Conservation (phyloP, 2,329 filamentous ascomycete species). For the Myriosclerotinia curreyana region DNA sequence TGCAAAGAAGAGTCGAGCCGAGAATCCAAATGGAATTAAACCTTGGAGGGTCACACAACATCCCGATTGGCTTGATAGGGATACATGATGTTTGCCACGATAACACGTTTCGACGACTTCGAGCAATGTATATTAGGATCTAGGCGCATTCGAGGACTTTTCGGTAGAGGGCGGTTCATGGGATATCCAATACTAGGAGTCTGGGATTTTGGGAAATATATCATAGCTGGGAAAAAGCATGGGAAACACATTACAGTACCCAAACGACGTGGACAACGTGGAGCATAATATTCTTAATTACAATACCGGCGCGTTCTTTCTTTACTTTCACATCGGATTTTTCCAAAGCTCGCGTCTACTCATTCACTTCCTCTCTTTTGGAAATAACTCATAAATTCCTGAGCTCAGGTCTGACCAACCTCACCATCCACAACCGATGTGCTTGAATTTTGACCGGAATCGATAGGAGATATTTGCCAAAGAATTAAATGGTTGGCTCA, state of each 20-base stretch:
- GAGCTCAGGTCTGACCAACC: not conserved
- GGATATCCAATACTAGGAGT: slow-evolving; percentile 1
- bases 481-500: not conserved
- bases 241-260: not conserved
- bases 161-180: not conserved
- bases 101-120: too few relatives aligned
- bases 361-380: not conserved
- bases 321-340: too few relatives aligned
- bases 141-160: not conserved
- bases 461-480: not conserved
- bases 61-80: slow-evolving; percentile 52
- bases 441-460: not conserved
- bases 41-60: slow-evolving; percentile 58
- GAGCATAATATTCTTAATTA: not conserved
- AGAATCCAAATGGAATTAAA: slow-evolving; percentile 55
- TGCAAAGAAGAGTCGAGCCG: slow-evolving; percentile 51
- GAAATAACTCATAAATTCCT: slow-evolving; percentile 1
- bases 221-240: not conserved
- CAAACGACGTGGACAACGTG: not conserved
- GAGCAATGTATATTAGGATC: not conserved
- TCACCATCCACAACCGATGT: not conserved
- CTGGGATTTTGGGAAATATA: not conserved
- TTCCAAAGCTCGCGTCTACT: too few relatives aligned
- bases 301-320: not conserved
- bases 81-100: slow-evolving; percentile 24